Evolutionary conservation across 805 yeast genomes (phyloP), one percentile per base, ranked within the genome.

Genomic region (Lachancea meyersii): DNA sequence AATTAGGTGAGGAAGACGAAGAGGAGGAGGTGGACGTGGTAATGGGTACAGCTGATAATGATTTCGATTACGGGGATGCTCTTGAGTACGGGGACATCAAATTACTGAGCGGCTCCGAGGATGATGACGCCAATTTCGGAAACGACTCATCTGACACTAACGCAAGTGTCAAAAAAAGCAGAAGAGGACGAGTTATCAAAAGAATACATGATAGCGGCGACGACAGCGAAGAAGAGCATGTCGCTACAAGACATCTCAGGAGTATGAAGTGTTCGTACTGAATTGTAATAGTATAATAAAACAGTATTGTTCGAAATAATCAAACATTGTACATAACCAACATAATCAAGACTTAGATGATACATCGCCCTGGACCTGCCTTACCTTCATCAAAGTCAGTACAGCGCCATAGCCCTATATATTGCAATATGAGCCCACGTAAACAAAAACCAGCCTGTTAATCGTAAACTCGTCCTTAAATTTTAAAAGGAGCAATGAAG

Each of bases 1-100:
- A 39, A 19, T 55, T 42, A 8, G 10, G 8, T 5, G 41, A 30
- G 24, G 55, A 49, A 10, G 61, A 54, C 14, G 58, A 45, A 24
- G 47, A 36, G 13, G 28, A 26, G 13, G 13, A 5, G 13, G 28
- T 10, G 13, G 28, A 26, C 10, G 13, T 6, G 28, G 28, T 26
- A 26, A 5, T 10, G 5, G 28, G 13, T 6, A 13, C 13, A 26
- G 13, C 13, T 22, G 46, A 43, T n/a, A 47, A 36, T 3, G 28
- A 18, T 10, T 13, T 34, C 17, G 17, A 24, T 17, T 20, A 22
- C 21, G 36, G n/a, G 2, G 31, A 40, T 26, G 35, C 24, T 14
- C 9, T 9, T 21, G 43, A 27, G 18, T 31, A 32, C 16, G 44
- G 19, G 21, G 45, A 34, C 6, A 36, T 21, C 14, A 19, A 41